These are phyloP conservation scores for Leptographium radiaticola DNA, from an alignment of 2,329 filamentous ascomycete species.

Conservation along the genomic window DNA sequence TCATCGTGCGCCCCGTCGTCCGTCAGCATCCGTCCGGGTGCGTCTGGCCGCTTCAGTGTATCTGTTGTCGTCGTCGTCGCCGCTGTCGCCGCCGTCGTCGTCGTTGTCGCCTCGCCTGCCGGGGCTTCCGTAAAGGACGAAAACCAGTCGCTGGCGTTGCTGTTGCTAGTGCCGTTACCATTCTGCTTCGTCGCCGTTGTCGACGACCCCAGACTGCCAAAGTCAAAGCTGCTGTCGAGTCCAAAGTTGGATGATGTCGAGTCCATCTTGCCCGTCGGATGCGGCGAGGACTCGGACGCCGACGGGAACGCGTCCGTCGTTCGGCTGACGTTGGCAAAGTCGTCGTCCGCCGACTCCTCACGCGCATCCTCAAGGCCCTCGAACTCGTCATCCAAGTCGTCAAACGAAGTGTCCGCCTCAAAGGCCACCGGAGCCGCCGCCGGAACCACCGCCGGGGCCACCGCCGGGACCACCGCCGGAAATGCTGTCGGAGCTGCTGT, in stretches of 20 bases:
- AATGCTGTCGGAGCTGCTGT: background rate
- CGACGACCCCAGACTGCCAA: conserved; percentile 30
- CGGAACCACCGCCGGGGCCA: background rate
- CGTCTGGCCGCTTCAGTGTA: conserved; percentile 13
- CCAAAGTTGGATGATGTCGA: conserved; percentile 23
- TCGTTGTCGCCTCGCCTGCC: background rate
- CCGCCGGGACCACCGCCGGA: background rate
- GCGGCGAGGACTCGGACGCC: conserved; percentile 60
- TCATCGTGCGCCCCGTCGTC: conserved; percentile 75
- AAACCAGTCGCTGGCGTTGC: conserved; percentile 62
- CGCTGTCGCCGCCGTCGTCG: conserved; percentile 15
- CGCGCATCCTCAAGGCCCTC: conserved; percentile 75
- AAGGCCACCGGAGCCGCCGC: background rate
- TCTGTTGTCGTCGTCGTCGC: conserved; percentile 13
- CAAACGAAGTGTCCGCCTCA: conserved; percentile 25
- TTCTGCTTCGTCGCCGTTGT: conserved; percentile 21
- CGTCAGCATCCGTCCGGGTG: conserved; percentile 52
- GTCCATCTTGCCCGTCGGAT: conserved; percentile 33
- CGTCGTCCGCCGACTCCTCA: conserved; percentile 66
- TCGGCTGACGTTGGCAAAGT: conserved; percentile 62
- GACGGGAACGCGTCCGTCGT: conserved; percentile 70
- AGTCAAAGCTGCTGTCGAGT: conserved; percentile 46
- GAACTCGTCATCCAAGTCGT: conserved; percentile 69
- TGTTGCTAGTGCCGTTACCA: conserved; percentile 21
- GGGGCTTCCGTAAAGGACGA: background rate